Conservation (phyloP, 345 rosid genomes). For the Syzygium aqueum region DNA sequence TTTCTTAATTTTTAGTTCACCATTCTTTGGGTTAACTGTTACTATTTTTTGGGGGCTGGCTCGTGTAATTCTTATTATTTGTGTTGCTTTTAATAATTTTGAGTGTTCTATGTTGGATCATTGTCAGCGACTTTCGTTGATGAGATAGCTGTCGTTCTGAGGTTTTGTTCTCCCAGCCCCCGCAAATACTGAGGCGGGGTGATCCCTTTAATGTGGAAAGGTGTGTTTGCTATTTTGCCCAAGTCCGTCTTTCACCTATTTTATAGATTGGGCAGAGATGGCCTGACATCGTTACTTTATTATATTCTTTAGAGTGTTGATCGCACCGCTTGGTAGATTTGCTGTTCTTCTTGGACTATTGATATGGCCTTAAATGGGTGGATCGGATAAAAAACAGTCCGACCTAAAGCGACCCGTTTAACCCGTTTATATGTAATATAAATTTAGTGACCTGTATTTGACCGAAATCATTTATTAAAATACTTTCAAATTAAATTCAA, state of each 20-base stretch:
- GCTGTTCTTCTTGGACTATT: background rate
- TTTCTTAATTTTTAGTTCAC: background rate
- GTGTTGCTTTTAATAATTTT: background rate
- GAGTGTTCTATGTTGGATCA: background rate
- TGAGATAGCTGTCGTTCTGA: background rate
- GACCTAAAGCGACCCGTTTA: too few species aligned
- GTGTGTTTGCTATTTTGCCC: background rate
- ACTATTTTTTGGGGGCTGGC: background rate
- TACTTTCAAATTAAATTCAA: too few species aligned
- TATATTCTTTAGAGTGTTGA: background rate
- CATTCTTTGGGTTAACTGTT: background rate
- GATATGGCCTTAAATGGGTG: background rate
- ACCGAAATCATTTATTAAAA: too few species aligned
- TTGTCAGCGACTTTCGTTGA: background rate
- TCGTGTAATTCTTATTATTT: background rate
- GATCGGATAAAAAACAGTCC: too few species aligned
- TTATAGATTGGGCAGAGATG: background rate
- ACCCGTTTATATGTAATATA: too few species aligned
- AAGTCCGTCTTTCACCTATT: background rate
- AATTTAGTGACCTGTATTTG: too few species aligned
- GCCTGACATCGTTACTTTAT: background rate
- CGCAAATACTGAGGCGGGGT: background rate
- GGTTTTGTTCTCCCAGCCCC: background rate
- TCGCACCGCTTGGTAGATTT: background rate
- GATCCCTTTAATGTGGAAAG: background rate